Conservation (phyloP, 495 filamentous ascomycete species). For the Amniculicola lignicola region DNA sequence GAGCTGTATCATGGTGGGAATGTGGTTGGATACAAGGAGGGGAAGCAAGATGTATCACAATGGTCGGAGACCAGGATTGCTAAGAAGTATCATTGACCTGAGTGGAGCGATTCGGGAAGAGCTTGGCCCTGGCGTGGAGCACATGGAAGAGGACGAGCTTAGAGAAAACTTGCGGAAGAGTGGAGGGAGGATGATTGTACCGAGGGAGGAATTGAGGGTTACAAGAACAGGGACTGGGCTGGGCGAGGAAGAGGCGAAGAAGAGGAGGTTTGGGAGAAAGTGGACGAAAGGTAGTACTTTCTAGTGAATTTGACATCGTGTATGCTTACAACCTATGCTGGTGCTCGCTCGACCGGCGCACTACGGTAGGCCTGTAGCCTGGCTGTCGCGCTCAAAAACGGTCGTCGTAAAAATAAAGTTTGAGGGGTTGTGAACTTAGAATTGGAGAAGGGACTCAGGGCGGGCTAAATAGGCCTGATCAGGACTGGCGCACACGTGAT, state of each 20-base stretch:
- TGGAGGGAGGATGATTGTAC: slow-evolving; percentile 11
- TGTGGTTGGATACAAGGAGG: slow-evolving; percentile 34
- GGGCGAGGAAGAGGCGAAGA: background rate
- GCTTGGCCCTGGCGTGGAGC: slow-evolving; percentile 26
- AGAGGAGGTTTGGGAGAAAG: background rate
- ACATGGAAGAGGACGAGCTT: slow-evolving; percentile 27
- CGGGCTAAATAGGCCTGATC: too few species aligned
- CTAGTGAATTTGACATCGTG: too few species aligned
- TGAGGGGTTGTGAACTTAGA: too few species aligned
- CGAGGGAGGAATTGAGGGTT: slow-evolving; percentile 16
- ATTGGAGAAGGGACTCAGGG: too few species aligned
- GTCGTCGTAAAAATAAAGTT: too few species aligned
- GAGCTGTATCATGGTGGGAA: slow-evolving; percentile 32
- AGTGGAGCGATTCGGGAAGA: slow-evolving; percentile 31
- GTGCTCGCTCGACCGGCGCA: too few species aligned
- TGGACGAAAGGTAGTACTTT: slow-evolving; percentile 21
- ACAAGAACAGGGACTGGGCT: slow-evolving; percentile 3
- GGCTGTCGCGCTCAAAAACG: too few species aligned
- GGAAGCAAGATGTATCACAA: slow-evolving; percentile 29
- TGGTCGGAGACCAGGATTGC: slow-evolving; percentile 21
- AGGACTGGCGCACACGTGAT: too few species aligned
- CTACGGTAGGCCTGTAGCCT: too few species aligned
- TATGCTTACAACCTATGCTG: too few species aligned
- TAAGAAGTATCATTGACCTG: slow-evolving; percentile 31
- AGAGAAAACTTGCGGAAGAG: slow-evolving; percentile 29